Evolutionary conservation across 257 asterid species (phyloP), one percentile per base, ranked within the genome.

Genomic region (Forsythia viridissima): DNA sequence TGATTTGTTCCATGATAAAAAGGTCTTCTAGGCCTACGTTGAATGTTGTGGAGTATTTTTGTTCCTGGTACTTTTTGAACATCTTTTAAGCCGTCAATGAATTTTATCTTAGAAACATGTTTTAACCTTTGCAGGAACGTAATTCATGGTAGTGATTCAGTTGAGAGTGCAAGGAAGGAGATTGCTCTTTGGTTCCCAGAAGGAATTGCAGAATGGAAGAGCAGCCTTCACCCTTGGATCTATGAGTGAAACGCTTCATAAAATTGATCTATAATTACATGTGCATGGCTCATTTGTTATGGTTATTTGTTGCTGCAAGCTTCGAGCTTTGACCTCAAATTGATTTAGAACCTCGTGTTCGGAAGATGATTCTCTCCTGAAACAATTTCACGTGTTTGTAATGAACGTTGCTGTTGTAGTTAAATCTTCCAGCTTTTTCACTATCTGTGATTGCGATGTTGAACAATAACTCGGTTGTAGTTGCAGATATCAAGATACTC

Each of bases 111-210:
- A 20, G 10, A 34, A 7, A 18, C 16, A 11, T 37, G 42, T 12
- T 24, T 46, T 15, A 71, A 66, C 15, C 72, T 79, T 48, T 86
- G 86, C 87, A 93, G 99, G 92, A 95, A 95, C 48, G 92, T 95
- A 55, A 93, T 95, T 79, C 98, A 95, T 16, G 97, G 99, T 12
- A 93, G 98, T 75, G 99, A 95, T 83, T 86, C 94, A 2, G 97
- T 95, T 39, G 97, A 93, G 93, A 95, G 97, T 66, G 98, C 84
- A 7, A 88, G 87, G 80, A 95, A 95, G 81, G 97, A 93, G 84
- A 93, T 95, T 73, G 97, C 97, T 69, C 93, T 95, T n/a, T 95
- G 97, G 99, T 95, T 93, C 90, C 98, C 97, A 0, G 98, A 92
- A 76, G 97, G 98, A n/a, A 67, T 90, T 74, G 88, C 93, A 0